Conservation (phyloP, 192 early-diverging fungal species). For the Coemansia sp. region DNA sequence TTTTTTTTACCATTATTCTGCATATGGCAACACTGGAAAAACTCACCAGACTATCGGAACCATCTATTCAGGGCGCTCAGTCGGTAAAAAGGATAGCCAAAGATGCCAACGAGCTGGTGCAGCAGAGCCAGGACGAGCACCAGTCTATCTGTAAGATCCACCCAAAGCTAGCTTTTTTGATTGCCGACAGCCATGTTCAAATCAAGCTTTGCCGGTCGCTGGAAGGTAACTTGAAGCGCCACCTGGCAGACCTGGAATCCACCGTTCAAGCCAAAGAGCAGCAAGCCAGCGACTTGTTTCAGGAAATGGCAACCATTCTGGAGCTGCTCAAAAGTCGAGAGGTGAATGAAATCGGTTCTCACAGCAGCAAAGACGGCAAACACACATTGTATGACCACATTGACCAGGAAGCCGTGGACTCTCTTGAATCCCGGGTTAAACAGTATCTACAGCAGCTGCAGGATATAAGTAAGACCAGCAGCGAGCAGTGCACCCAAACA, state of each 20-base stretch:
- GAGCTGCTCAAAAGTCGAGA: slow-evolving; percentile 46
- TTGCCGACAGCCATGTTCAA: slow-evolving; percentile 39
- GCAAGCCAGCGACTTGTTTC: slow-evolving; percentile 27
- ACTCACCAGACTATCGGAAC: slow-evolving; percentile 47
- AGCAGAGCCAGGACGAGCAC: slow-evolving; percentile 32
- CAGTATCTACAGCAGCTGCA: slow-evolving; percentile 27
- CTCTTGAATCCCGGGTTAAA: slow-evolving; percentile 11
- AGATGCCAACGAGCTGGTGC: slow-evolving; percentile 20
- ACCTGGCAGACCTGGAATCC: slow-evolving; percentile 24
- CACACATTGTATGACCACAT: slow-evolving; percentile 54
- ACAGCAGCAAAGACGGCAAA: slow-evolving; percentile 16
- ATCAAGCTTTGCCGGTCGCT: slow-evolving; percentile 22
- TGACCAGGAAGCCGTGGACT: slow-evolving; percentile 46
- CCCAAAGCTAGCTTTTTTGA: slow-evolving; percentile 43
- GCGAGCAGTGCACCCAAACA: slow-evolving; percentile 11
- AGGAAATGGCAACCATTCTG: slow-evolving; percentile 46
- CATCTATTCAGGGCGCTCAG: slow-evolving; percentile 47
- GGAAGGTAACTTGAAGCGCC: slow-evolving; percentile 17
- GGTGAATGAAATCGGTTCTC: slow-evolving; percentile 42
- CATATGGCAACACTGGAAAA: slow-evolving; percentile 47
- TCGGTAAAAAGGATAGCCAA: slow-evolving; percentile 17
- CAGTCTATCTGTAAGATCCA: slow-evolving; percentile 33
- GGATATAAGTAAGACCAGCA: slow-evolving; percentile 13
- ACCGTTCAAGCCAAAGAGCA: slow-evolving; percentile 19
- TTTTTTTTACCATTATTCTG: too few species aligned